phyloP scores from a whole-genome alignment of 208 protist species.

The Wallacemonas sp. region DNA sequence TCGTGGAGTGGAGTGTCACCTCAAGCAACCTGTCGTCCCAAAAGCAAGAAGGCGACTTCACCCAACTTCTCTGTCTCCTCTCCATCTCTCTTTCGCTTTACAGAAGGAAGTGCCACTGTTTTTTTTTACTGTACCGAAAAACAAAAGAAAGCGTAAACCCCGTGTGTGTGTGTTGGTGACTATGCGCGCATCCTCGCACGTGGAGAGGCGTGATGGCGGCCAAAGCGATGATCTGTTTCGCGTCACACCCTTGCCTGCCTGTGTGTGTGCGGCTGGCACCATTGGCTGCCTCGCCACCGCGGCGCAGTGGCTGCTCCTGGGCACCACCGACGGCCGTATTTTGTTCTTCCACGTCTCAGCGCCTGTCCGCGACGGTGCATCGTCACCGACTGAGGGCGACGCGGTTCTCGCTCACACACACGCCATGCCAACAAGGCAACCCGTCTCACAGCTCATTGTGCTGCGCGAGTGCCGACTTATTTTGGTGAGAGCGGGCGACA shows the following conservation, averaged over 20 bases:
- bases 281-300: conserved; percentile 49
- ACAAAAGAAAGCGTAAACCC: too few species aligned
- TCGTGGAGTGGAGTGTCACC: too few species aligned
- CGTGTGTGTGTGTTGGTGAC: too few species aligned
- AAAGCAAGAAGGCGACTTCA: too few species aligned
- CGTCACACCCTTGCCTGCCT: neutral
- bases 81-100: too few species aligned
- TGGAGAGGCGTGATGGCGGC: neutral
- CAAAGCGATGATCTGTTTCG: neutral
- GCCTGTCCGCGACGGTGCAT: too few species aligned
- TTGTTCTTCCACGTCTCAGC: conserved; percentile 33
- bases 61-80: too few species aligned
- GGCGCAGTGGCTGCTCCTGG: conserved; percentile 49
- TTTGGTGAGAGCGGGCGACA: conserved; percentile 17
- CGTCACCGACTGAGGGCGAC: neutral
- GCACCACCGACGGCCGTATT: conserved; percentile 60
- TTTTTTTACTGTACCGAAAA: too few species aligned
- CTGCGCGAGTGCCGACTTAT: conserved; percentile 23
- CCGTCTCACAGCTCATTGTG: conserved; percentile 40
- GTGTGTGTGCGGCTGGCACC: neutral
- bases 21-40: too few species aligned
- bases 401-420: conserved; percentile 22
- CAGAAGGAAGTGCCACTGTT: too few species aligned
- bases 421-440: conserved; percentile 19
- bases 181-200: too few species aligned